phyloP scores from a whole-genome alignment of 352 stramenopile species.

The Peronospora belbahrii region DNA sequence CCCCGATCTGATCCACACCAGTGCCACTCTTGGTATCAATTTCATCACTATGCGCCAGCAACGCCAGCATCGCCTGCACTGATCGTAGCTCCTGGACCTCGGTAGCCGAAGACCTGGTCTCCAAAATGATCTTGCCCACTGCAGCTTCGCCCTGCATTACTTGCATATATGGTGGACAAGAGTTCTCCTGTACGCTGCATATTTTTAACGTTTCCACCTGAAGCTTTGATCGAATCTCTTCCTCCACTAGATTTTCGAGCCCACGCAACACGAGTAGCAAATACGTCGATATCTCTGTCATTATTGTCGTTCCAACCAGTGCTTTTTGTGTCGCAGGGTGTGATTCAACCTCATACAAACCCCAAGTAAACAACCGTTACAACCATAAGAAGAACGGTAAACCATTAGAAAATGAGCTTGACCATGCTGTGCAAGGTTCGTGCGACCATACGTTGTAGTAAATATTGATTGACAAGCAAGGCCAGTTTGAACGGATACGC shows the following conservation, averaged over 20 bases:
- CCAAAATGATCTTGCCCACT: constrained; percentile 56
- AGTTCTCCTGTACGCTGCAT: constrained; percentile 58
- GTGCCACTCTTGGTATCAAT: constrained; percentile 41
- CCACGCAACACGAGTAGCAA: constrained; percentile 72
- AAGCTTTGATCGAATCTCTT: constrained; percentile 65
- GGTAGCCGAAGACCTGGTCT: constrained; percentile 40
- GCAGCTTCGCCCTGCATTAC: constrained; percentile 67
- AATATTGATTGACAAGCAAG: too few relatives aligned
- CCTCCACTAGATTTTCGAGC: constrained; percentile 55
- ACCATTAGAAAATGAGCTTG: too few relatives aligned
- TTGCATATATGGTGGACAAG: constrained; percentile 42
- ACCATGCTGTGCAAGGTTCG: too few relatives aligned
- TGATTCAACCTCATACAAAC: constrained; percentile 6
- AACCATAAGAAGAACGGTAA: not conserved
- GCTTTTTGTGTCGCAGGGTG: constrained; percentile 8
- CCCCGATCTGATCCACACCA: constrained; percentile 53
- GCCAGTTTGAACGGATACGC: too few relatives aligned
- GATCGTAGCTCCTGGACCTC: constrained; percentile 48
- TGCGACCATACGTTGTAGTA: too few relatives aligned
- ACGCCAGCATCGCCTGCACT: constrained; percentile 50
- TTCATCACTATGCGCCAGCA: constrained; percentile 47
- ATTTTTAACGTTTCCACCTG: constrained; percentile 57
- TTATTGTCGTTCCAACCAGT: constrained; percentile 6
- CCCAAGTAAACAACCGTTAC: constrained; percentile 11
- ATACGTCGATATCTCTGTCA: constrained; percentile 32